phyloP scores from a whole-genome alignment of 2,329 filamentous ascomycete species.

The Fusarium lyarnte region DNA sequence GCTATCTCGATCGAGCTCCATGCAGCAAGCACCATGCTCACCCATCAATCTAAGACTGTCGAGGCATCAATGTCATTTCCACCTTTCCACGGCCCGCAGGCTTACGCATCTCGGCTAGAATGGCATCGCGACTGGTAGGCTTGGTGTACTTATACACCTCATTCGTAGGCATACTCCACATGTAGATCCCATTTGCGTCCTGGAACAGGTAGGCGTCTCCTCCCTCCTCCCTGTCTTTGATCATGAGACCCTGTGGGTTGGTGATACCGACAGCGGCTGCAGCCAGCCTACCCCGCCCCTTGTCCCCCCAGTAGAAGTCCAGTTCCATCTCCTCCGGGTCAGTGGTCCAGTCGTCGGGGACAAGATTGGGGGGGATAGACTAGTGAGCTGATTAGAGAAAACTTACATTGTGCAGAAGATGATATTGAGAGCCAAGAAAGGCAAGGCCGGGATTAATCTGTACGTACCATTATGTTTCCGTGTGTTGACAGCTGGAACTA shows the following conservation, averaged over 20 bases:
- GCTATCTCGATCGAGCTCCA: not conserved
- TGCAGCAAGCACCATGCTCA: not conserved
- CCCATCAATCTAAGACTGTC: not conserved
- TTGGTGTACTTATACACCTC: not conserved
- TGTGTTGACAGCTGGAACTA: not conserved
- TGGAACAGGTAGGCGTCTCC: slow-evolving; percentile 3
- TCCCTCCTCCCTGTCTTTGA: not conserved
- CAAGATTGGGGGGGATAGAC: too few species aligned
- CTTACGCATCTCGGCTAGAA: not conserved
- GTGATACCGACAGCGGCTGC: not conserved
- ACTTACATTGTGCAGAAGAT: too few species aligned
- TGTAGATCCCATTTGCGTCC: not conserved
- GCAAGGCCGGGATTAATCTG: not conserved
- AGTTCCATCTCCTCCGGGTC: too few species aligned
- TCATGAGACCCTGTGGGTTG: not conserved
- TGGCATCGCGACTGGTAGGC: not conserved
- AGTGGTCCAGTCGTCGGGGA: too few species aligned
- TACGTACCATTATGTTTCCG: not conserved
- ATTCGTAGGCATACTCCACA: not conserved
- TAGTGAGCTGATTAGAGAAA: too few species aligned
- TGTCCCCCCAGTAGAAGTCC: too few species aligned
- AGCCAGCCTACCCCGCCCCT: not conserved
- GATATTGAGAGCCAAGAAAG: too few species aligned
- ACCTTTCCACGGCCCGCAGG: not conserved
- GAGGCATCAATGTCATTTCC: not conserved